A percentile compares a stretch with the other conserved stretches of the same genome.
phyloP scores from a whole-genome alignment of 1,284 basidiomycete species.

The Malassezia caprae region DNA sequence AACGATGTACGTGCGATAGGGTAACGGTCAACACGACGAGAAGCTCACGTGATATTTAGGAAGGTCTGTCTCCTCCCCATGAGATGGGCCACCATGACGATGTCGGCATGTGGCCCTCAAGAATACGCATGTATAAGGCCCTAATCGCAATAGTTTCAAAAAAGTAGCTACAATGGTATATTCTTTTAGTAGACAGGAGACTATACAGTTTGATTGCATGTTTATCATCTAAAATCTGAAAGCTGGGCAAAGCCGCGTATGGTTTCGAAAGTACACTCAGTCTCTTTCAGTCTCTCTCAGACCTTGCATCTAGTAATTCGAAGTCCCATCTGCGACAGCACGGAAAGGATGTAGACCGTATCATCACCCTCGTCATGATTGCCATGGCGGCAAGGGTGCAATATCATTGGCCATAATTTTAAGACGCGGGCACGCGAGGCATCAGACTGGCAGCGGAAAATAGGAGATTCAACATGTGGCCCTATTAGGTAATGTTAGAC shows the following conservation, averaged over 20 bases:
- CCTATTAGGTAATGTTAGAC: constrained; percentile 3
- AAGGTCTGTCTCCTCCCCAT: not conserved
- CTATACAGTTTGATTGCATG: no score
- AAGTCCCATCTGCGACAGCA: not conserved
- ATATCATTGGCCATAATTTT: not conserved
- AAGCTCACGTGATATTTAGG: not conserved
- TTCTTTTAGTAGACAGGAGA: no score
- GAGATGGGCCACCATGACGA: not conserved
- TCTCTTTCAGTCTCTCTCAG: no score
- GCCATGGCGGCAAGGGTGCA: not conserved
- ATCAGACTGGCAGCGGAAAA: not conserved
- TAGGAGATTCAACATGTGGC: not conserved
- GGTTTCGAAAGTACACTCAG: no score
- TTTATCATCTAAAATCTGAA: no score
- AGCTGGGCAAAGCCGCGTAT: no score
- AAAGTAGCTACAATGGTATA: no score
- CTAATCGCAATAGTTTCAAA: no score
- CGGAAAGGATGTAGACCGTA: not conserved
- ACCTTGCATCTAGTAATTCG: no score
- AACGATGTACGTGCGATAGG: not conserved
- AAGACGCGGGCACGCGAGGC: not conserved
- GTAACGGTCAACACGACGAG: not conserved
- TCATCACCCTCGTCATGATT: not conserved
- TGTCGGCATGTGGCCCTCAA: not conserved
- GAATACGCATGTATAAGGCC: no score